Evolutionary conservation across 2,329 filamentous ascomycete species (phyloP).

Genomic region (Beauveria sp.): DNA sequence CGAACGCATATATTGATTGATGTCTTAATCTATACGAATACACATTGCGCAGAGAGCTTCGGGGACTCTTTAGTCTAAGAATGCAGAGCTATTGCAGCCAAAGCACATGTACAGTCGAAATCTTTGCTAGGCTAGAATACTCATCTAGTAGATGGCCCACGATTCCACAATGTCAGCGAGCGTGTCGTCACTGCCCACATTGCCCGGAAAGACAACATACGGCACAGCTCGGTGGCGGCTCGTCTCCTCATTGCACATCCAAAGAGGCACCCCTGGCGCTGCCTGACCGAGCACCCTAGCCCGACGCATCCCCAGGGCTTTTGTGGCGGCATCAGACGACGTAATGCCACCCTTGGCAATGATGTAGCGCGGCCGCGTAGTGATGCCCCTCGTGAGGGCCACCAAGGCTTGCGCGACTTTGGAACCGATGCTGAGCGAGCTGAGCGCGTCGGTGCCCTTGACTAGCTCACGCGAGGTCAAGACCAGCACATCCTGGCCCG

Average conservation of each 20-base stretch:
- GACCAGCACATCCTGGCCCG: slow-evolving; percentile 42
- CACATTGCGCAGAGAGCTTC: not conserved
- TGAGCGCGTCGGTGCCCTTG: slow-evolving; percentile 32
- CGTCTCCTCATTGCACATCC: slow-evolving; percentile 45
- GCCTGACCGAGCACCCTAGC: slow-evolving; percentile 49
- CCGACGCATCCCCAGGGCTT: slow-evolving; percentile 42
- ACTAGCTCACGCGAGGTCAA: slow-evolving; percentile 48
- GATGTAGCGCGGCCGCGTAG: slow-evolving; percentile 43
- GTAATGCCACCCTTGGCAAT: slow-evolving; percentile 56
- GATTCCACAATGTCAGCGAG: slow-evolving; percentile 35
- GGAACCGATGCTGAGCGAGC: slow-evolving; percentile 42
- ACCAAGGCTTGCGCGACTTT: slow-evolving; percentile 42
- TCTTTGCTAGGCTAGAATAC: not conserved
- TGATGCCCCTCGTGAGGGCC: slow-evolving; percentile 34
- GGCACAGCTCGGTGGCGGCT: slow-evolving; percentile 42
- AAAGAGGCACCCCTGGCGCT: slow-evolving; percentile 48
- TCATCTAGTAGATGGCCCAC: slow-evolving; percentile 11
- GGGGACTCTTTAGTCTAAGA: not conserved
- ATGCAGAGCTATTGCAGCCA: not conserved
- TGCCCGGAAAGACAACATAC: slow-evolving; percentile 52
- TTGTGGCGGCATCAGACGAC: slow-evolving; percentile 49
- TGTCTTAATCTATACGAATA: not conserved
- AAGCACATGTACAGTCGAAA: not conserved
- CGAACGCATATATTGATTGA: not conserved
- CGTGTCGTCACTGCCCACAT: slow-evolving; percentile 44